Conservation (phyloP, 2,329 filamentous ascomycete species). For the Orbilia quercus region DNA sequence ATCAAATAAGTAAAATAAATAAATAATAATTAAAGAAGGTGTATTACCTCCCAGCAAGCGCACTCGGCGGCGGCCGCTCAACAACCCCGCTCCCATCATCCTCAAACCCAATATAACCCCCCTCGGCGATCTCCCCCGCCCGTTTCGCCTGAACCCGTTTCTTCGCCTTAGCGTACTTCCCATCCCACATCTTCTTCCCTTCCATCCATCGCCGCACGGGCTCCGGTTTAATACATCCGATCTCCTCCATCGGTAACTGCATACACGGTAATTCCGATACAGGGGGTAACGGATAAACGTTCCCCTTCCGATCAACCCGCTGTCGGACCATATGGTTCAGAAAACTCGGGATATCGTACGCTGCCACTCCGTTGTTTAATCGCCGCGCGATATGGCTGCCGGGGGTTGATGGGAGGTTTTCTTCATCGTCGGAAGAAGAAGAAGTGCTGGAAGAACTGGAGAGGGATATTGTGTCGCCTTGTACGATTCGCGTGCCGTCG, state of each 20-base stretch:
- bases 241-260: constrained; percentile 71
- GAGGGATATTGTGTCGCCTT: constrained; percentile 25
- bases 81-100: constrained; percentile 63
- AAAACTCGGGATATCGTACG: constrained; percentile 66
- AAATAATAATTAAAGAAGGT: constrained; percentile 45
- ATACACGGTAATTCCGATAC: constrained; percentile 75
- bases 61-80: constrained; percentile 84
- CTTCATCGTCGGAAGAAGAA: constrained; percentile 22
- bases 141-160: constrained; percentile 78
- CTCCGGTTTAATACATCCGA: constrained; percentile 82
- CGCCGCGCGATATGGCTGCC: constrained; percentile 26
- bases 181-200: constrained; percentile 78
- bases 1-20: constrained; percentile 67
- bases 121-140: constrained; percentile 76
- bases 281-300: constrained; percentile 75
- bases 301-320: constrained; percentile 80
- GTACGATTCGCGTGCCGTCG: constrained; percentile 39
- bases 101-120: constrained; percentile 61
- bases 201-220: constrained; percentile 86
- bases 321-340: constrained; percentile 91
- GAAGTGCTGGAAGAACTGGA: constrained; percentile 42
- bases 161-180: constrained; percentile 74
- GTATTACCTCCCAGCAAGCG: constrained; percentile 75
- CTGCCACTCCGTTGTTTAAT: constrained; percentile 4
- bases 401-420: neutral